Conservation (phyloP, 208 protist species). For the Trypanosoma conorhini region DNA sequence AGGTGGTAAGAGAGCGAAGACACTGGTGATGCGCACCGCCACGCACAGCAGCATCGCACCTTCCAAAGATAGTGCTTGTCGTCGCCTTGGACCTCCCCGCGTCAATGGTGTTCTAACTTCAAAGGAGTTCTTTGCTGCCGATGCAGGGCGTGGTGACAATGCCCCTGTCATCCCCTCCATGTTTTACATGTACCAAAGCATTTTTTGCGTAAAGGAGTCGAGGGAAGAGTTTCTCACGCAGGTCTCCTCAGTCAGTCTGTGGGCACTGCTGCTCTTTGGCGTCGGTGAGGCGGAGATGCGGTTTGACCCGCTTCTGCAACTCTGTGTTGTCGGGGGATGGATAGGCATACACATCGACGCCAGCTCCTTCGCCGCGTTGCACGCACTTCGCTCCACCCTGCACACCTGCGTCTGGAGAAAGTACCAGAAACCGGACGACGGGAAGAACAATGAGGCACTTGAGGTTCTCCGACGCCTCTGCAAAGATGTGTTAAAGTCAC, state of each 20-base stretch:
- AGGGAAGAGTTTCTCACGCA: constrained; percentile 68
- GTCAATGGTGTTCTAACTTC: constrained; percentile 24
- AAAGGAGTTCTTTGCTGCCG: constrained; percentile 31
- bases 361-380: constrained; percentile 43
- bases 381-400: constrained; percentile 43
- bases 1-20: constrained; percentile 20
- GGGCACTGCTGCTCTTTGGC: constrained; percentile 85
- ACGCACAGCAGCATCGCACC: constrained; percentile 54
- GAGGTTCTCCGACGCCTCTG: constrained; percentile 49
- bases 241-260: constrained; percentile 72
- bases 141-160: not conserved
- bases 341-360: constrained; percentile 57
- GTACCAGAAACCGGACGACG: constrained; percentile 59
- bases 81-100: constrained; percentile 46
- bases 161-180: constrained; percentile 38
- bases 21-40: constrained; percentile 63
- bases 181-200: constrained; percentile 80
- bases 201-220: constrained; percentile 65
- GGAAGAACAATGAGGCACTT: constrained; percentile 53
- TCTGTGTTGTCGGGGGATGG: constrained; percentile 81
- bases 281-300: constrained; percentile 52
- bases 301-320: constrained; percentile 43
- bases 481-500: constrained; percentile 54
- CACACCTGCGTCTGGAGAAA: constrained; percentile 58
- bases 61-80: constrained; percentile 78